Evolutionary conservation across 2,329 filamentous ascomycete species (phyloP).

Genomic region (Onygenales sp.): DNA sequence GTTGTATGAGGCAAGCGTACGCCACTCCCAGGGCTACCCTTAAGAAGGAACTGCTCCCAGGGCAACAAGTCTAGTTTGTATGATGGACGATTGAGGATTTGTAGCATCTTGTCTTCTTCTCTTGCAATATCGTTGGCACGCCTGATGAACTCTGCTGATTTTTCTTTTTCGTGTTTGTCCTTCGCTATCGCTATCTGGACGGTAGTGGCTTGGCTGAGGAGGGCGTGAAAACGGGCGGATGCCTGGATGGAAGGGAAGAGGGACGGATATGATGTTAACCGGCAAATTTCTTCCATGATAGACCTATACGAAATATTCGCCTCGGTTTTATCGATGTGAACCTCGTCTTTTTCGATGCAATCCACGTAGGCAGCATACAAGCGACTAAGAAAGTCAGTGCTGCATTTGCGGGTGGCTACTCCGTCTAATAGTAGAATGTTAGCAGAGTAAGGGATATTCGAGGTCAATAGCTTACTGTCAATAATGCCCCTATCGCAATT

Average conservation of each 20-base stretch:
- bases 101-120: conserved; percentile 3
- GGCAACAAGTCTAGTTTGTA: conserved; percentile 4
- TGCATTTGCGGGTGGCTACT: conserved; percentile 5
- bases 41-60: conserved; percentile 12
- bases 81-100: conserved; percentile 5
- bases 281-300: conserved; percentile 1
- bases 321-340: neutral
- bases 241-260: conserved; percentile 5
- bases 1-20: conserved; percentile 2
- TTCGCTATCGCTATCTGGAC: neutral
- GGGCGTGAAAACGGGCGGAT: neutral
- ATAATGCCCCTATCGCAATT: conserved; percentile 3
- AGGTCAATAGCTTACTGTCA: neutral
- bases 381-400: conserved; percentile 5
- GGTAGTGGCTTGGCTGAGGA: neutral
- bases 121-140: conserved; percentile 5
- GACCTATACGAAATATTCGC: neutral
- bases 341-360: neutral
- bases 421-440: neutral
- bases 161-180: neutral
- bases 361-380: conserved; percentile 5
- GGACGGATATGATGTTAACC: conserved; percentile 2
- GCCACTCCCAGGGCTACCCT: conserved; percentile 9
- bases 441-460: neutral
- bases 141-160: neutral